phyloP scores from a whole-genome alignment of 306 rosid species.

The Styphnolobium japonicum region DNA sequence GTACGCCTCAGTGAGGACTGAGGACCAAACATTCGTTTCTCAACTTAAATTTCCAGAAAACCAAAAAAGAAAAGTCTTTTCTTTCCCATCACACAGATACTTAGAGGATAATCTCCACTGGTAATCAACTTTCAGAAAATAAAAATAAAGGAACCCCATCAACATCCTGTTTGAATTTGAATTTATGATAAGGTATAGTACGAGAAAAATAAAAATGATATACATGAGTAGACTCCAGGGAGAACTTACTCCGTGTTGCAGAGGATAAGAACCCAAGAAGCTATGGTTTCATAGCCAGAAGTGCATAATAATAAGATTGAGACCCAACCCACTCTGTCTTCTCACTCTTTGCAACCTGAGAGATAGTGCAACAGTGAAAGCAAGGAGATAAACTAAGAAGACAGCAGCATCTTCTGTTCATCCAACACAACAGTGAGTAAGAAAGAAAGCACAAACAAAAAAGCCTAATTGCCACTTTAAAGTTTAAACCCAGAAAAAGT shows the following conservation, averaged over 20 bases:
- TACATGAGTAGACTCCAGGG: not conserved
- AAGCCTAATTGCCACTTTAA: no score
- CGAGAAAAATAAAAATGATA: not conserved
- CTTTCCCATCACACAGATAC: not conserved
- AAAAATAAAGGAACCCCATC: not conserved
- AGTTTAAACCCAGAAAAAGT: not conserved
- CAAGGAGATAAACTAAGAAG: not conserved
- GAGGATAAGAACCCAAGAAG: conserved; percentile 4
- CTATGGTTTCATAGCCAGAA: not conserved
- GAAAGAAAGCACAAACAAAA: not conserved
- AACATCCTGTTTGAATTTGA: not conserved
- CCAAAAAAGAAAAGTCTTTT: not conserved
- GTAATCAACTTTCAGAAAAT: not conserved
- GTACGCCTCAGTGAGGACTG: not conserved
- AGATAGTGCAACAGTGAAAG: not conserved
- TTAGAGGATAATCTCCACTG: not conserved
- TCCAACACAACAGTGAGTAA: not conserved
- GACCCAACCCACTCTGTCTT: not conserved
- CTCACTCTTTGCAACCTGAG: not conserved
- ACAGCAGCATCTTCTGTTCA: not conserved
- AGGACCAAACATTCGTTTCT: not conserved
- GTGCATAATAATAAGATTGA: not conserved
- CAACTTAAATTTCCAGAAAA: not conserved
- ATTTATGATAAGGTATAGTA: not conserved
- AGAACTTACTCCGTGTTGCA: not conserved